Evolutionary conservation across 306 rosid species (phyloP), one percentile per base, ranked within the genome.

Genomic region (Cicer yamashitae): DNA sequence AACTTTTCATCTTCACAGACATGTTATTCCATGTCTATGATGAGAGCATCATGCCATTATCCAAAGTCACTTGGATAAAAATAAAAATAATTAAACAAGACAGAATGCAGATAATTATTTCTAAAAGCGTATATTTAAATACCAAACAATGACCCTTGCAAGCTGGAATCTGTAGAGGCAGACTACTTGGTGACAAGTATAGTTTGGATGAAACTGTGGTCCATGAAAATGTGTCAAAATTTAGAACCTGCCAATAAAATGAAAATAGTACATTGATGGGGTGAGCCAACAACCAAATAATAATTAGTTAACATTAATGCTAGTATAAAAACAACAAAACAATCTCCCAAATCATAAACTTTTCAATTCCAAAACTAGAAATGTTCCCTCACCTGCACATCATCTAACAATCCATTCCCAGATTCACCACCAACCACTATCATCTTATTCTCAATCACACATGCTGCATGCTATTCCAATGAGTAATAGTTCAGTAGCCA

Each of bases 131-230:
- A 63, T 15, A 59, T 25, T 10, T 25, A 60, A 45, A 37, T 89
- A 94, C 98, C 96, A 94, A 83, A 68, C 88, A 57, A 79, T 91
- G 97, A 60, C 96, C 97, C 91, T 91, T 94, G 97, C 98, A 94
- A 40, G 98, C 93, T 58, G 98, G 98, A 77, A 91, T 88, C 88
- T 89, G 90, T 56, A 91, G 78, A 25, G 97, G 97, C 53, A 94
- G 83, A 71, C 89, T 90, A 80, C 97, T 94, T 1, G 97, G 97
- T 10, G 97, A 94, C 86, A 91, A 75, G 87, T 94, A 90, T 41
- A 90, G 93, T 82, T 90, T 94, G 60, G 98, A 94, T 0, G 93
- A 91, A 53, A 89, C 96, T 1, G 79, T 89, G 67, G 84, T 85
- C 98, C 98, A 94, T 38, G 87, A 86, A 86, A 90, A 94, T 75